Percentiles rank a stretch among this genome's conserved stretches.
Evolutionary conservation across 1,284 basidiomycete genomes (phyloP).

Genomic region (Ceratorhiza oryzae-sativae): DNA sequence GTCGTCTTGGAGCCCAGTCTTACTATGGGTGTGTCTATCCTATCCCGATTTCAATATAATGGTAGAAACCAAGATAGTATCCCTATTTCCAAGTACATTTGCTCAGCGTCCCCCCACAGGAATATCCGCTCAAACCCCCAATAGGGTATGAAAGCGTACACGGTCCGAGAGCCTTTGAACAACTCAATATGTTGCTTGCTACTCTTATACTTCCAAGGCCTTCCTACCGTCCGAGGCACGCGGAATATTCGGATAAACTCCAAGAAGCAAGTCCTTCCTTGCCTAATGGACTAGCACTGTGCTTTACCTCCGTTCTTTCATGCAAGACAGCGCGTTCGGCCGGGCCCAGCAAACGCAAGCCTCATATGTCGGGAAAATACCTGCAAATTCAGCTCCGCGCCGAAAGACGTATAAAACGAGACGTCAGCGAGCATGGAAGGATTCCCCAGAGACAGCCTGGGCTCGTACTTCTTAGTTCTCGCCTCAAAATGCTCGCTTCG

Average conservation of each 20-base stretch:
- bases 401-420: constrained; percentile 17
- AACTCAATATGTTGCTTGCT: neutral
- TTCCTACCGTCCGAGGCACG: neutral
- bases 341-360: neutral
- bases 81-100: neutral
- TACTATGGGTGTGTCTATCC: too few relatives aligned
- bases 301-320: constrained; percentile 10
- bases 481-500: constrained; percentile 22
- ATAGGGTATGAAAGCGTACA: neutral
- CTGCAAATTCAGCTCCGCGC: neutral
- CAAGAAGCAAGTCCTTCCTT: constrained; percentile 14
- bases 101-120: neutral
- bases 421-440: neutral
- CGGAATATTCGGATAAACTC: constrained; percentile 27
- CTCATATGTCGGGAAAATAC: constrained; percentile 25
- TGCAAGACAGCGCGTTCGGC: neutral
- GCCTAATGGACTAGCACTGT: constrained; percentile 23
- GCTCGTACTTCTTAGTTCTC: neutral
- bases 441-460: neutral
- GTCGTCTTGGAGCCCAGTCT: neutral
- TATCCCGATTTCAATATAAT: too few relatives aligned
- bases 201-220: neutral
- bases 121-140: neutral
- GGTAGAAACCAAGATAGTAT: too few relatives aligned
- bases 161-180: neutral